phyloP scores from a whole-genome alignment of 805 yeast species.

The Kuraishia borneana region DNA sequence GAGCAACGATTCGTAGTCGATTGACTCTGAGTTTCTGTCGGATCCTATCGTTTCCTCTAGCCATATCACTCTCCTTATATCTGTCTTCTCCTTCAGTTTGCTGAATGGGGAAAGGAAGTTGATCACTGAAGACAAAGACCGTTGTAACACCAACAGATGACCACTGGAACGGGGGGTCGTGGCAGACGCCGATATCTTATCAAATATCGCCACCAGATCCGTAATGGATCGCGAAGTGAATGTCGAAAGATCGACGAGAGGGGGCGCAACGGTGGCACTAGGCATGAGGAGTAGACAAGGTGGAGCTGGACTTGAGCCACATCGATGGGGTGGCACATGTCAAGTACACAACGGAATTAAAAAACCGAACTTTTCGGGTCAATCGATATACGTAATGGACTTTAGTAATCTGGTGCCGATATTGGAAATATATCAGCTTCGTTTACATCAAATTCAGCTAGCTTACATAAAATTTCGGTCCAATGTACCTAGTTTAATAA shows the following conservation, averaged over 20 bases:
- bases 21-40: background rate
- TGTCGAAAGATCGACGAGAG: constrained; percentile 1
- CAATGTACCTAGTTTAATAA: too few species aligned
- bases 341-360: too few species aligned
- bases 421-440: too few species aligned
- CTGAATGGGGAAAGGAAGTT: constrained; percentile 17
- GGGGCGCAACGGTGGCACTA: too few species aligned
- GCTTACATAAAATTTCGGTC: too few species aligned
- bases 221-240: constrained; percentile 3
- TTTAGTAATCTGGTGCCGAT: too few species aligned
- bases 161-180: background rate
- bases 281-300: too few species aligned
- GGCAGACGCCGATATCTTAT: constrained; percentile 1
- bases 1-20: constrained; percentile 10
- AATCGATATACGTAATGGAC: too few species aligned
- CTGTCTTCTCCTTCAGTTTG: constrained; percentile 12
- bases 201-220: constrained; percentile 4
- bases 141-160: constrained; percentile 9
- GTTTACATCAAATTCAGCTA: too few species aligned
- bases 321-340: too few species aligned
- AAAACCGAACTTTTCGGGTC: too few species aligned
- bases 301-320: too few species aligned
- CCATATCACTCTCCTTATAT: constrained; percentile 17
- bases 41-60: constrained; percentile 9
- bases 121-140: constrained; percentile 11